Percentiles rank a stretch among this genome's conserved stretches.
phyloP scores from a whole-genome alignment of 352 stramenopile genomes.

The Phytophthora multivora region DNA sequence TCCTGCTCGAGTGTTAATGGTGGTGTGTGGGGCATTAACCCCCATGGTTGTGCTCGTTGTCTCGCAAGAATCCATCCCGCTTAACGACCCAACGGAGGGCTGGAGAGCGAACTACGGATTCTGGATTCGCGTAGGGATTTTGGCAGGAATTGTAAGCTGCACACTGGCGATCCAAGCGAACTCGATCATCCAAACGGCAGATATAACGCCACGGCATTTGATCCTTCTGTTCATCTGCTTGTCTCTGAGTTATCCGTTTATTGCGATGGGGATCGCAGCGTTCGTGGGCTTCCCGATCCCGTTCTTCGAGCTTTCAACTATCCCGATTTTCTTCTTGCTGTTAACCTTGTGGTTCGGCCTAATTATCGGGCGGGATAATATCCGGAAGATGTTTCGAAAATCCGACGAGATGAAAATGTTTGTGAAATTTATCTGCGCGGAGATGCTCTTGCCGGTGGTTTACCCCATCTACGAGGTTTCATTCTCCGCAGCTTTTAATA shows the following conservation, averaged over 20 bases:
- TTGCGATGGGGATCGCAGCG: slow-evolving; percentile 15
- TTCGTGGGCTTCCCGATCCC: slow-evolving; percentile 17
- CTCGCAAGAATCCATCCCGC: slow-evolving; percentile 16
- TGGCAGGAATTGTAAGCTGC: slow-evolving; percentile 13
- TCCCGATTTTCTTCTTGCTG: slow-evolving; percentile 19
- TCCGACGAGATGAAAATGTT: slow-evolving; percentile 1
- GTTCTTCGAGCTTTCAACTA: slow-evolving; percentile 21
- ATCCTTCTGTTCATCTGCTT: slow-evolving; percentile 7
- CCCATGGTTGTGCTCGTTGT: slow-evolving; percentile 14
- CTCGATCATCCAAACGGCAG: neutral
- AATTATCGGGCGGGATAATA: slow-evolving; percentile 1
- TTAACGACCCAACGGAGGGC: slow-evolving; percentile 4
- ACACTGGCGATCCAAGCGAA: slow-evolving; percentile 2
- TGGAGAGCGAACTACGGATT: slow-evolving; percentile 25
- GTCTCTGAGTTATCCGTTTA: slow-evolving; percentile 7
- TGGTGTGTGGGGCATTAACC: slow-evolving; percentile 9
- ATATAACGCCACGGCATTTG: neutral
- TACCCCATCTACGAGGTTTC: slow-evolving; percentile 28
- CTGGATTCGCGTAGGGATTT: slow-evolving; percentile 21
- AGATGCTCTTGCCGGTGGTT: slow-evolving; percentile 21
- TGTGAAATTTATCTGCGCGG: slow-evolving; percentile 5
- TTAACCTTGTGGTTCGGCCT: slow-evolving; percentile 4
- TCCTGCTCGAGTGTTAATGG: neutral
- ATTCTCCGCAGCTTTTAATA: slow-evolving; percentile 4
- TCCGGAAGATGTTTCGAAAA: slow-evolving; percentile 1